phyloP scores from a whole-genome alignment of 169 alveolate species.

The Cryptosporidium ryanae region DNA sequence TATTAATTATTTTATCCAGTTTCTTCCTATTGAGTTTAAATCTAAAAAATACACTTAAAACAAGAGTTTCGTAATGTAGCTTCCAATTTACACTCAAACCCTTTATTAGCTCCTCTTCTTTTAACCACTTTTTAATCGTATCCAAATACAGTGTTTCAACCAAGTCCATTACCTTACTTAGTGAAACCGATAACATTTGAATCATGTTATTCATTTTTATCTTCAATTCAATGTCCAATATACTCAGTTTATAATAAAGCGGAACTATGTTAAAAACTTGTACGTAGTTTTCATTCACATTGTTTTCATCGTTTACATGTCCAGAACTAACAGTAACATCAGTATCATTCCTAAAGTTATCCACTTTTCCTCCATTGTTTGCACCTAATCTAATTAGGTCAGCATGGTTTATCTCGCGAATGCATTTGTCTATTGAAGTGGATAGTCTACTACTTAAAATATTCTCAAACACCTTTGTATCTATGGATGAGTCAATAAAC shows the following conservation, averaged over 20 bases:
- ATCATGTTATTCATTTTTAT: constrained; percentile 21
- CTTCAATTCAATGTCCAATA: constrained; percentile 23
- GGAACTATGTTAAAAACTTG: constrained; percentile 46
- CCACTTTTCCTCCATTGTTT: neutral
- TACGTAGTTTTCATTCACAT: neutral
- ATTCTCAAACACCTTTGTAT: constrained; percentile 8
- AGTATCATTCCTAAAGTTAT: neutral
- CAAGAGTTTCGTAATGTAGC: constrained; percentile 9
- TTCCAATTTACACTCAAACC: constrained; percentile 26
- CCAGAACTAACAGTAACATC: neutral
- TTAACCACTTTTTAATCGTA: constrained; percentile 3
- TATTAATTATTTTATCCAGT: neutral
- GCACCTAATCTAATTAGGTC: neutral
- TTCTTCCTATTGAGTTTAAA: constrained; percentile 4
- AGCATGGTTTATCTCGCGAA: neutral
- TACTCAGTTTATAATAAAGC: constrained; percentile 18
- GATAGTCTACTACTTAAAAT: neutral
- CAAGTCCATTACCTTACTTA: constrained; percentile 61
- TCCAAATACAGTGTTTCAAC: constrained; percentile 8
- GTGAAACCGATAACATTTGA: constrained; percentile 9
- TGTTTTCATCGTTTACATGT: neutral
- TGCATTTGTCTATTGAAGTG: neutral
- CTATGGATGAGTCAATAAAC: constrained; percentile 41
- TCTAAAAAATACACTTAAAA: constrained; percentile 8
- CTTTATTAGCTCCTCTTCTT: constrained; percentile 8